phyloP scores from a whole-genome alignment of 2,329 filamentous ascomycete genomes.

The Pseudocercospora vitis region DNA sequence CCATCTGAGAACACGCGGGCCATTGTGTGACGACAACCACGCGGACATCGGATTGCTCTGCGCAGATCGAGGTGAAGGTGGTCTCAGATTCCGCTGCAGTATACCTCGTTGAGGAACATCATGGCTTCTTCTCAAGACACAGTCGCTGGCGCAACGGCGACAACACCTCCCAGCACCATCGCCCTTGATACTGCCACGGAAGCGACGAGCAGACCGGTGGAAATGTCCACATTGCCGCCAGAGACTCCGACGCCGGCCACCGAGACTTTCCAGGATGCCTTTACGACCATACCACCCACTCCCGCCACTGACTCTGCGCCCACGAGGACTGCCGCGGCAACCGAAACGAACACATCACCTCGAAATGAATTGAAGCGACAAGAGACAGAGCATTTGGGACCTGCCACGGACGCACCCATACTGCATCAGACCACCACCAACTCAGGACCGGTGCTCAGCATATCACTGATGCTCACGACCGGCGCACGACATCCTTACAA shows the following conservation, averaged over 20 bases:
- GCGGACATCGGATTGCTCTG: neutral
- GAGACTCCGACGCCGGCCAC: conserved; percentile 10
- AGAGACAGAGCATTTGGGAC: conserved; percentile 50
- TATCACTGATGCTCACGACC: conserved; percentile 74
- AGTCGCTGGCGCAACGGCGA: conserved; percentile 21
- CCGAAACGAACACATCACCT: conserved; percentile 11
- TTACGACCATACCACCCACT: conserved; percentile 5
- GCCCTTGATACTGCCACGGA: conserved; percentile 9
- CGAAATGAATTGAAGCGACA: conserved; percentile 35
- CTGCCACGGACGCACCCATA: conserved; percentile 47
- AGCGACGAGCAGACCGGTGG: conserved; percentile 11
- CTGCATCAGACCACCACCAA: conserved; percentile 35
- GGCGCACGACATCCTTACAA: conserved; percentile 86
- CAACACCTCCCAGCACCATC: conserved; percentile 7
- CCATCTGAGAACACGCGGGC: neutral
- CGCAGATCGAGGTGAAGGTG: neutral
- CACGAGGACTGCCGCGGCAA: neutral
- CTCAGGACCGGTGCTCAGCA: conserved; percentile 57
- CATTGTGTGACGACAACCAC: neutral
- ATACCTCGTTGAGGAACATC: neutral
- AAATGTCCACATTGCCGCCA: conserved; percentile 13
- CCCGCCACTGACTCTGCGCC: neutral
- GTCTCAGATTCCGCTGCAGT: neutral
- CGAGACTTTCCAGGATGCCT: conserved; percentile 15
- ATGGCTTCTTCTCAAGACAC: conserved; percentile 21